Evolutionary conservation across 2,329 filamentous ascomycete species (phyloP).

Genomic region (Colletotrichum eleusines): DNA sequence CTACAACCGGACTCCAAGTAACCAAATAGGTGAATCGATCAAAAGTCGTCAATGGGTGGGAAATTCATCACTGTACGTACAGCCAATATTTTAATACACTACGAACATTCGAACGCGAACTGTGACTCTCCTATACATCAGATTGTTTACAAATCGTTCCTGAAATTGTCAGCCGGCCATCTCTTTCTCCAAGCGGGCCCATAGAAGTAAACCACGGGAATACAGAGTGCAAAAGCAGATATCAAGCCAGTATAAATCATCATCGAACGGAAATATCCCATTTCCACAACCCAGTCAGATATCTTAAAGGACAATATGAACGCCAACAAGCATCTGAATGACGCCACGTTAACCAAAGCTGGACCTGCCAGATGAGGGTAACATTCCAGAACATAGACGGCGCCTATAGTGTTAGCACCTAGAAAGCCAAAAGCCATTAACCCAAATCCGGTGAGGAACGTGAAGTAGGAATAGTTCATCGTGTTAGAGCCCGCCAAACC

Average conservation of each 20-base stretch:
- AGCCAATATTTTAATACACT: not conserved
- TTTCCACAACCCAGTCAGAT: slow-evolving; percentile 46
- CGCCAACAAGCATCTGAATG: slow-evolving; percentile 47
- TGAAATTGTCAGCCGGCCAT: slow-evolving; percentile 27
- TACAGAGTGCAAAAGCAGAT: slow-evolving; percentile 47
- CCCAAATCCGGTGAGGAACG: slow-evolving; percentile 46
- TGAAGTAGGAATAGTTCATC: slow-evolving; percentile 44
- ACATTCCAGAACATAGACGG: slow-evolving; percentile 50
- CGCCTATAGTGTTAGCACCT: slow-evolving; percentile 46
- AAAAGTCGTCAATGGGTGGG: too few species aligned
- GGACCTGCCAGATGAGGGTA: slow-evolving; percentile 47
- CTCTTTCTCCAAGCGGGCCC: slow-evolving; percentile 28
- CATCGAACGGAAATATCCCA: slow-evolving; percentile 47
- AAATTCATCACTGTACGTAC: too few species aligned
- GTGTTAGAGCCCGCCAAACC: slow-evolving; percentile 46
- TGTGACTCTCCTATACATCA: not conserved
- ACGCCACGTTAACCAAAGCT: slow-evolving; percentile 50
- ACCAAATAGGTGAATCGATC: rapidly evolving
- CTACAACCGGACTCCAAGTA: not conserved
- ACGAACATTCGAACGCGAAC: too few species aligned
- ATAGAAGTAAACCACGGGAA: slow-evolving; percentile 46
- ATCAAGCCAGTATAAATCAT: slow-evolving; percentile 50
- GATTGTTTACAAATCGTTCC: slow-evolving; percentile 41
- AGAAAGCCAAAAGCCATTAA: slow-evolving; percentile 48
- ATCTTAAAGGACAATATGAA: slow-evolving; percentile 48